A percentile compares a stretch with the other conserved stretches of the same genome.
These are phyloP conservation scores for Trypanosoma melophagium DNA, from an alignment of 208 protist genomes.

Conservation along the genomic window DNA sequence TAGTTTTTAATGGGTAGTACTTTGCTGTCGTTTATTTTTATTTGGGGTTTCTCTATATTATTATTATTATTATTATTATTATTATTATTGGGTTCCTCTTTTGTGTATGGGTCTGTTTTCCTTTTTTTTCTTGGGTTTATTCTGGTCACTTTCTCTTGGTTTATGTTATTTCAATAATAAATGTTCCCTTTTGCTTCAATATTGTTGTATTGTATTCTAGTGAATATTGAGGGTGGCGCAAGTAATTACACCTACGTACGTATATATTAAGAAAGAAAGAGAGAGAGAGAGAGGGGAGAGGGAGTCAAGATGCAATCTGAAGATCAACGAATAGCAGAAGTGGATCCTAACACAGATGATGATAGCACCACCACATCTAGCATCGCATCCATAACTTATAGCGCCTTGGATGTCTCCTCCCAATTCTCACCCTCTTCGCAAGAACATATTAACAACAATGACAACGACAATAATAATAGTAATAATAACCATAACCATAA, in stretches of 20 bases:
- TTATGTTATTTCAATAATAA: no score
- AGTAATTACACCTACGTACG: no score
- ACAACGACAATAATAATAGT: background rate
- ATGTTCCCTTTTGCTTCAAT: no score
- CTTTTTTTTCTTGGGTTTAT: background rate
- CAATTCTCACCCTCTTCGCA: no score
- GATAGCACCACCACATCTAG: background rate
- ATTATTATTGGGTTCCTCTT: background rate
- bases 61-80: background rate
- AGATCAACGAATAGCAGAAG: background rate
- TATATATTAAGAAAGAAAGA: no score
- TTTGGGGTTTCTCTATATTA: background rate
- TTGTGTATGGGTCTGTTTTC: background rate
- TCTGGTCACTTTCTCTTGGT: no score
- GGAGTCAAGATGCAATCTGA: background rate
- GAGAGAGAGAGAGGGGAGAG: background rate
- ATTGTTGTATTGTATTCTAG: no score
- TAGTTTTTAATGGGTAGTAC: background rate
- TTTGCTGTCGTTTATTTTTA: background rate
- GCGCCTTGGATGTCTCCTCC: no score
- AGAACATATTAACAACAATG: background rate
- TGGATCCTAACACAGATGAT: background rate
- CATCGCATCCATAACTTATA: no score
- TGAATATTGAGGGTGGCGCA: no score
- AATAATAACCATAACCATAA: background rate